Evolutionary conservation across 176 grass and related monocot species (phyloP), one percentile per base, ranked within the genome.

Genomic region (Cocos nucifera): DNA sequence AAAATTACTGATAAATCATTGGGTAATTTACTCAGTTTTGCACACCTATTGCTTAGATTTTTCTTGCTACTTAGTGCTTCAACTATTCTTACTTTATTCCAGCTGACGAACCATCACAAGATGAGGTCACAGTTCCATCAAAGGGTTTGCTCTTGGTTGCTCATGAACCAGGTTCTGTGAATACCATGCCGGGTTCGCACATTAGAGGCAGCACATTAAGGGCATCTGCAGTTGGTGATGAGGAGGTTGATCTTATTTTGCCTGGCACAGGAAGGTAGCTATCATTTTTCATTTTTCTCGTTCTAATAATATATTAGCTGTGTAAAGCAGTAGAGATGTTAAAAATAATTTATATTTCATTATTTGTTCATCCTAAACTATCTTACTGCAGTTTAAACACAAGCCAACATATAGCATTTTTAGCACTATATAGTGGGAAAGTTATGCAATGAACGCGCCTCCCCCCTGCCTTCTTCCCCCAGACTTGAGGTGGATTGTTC

Each of bases 141-240:
- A 89, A 95, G 72, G 86, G 86, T 39, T 88, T 96, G 81, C 49
- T 83, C 24, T 64, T 97, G 61, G 87, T 92, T 50, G 83, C 87
- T 76, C 81, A 97, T 67, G 93, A 97, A 72, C 93, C 93, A 78
- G 82, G 93, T 76, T 69, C 83, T 17, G 59, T 70, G 26, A 82
- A 61, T 61, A 81, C 73, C 52, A 69, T 85, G 49, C 83, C 76
- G 51, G 93, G 93, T 79, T 88, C 93, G 3, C 93, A 97, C 73
- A 97, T 97, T 57, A 82, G 93, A 87, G 93, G 93, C 56, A 97
- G 93, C 76, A 92, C 87, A 73, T 85, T 97, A 71, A 90, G 93
- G 66, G 87, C 84, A 67, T 85, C 93, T 50, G 83, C 87, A 91
- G 83, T 78, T 53, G 93, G 93, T 76, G 83, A 83, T 21, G 84